Conservation (phyloP, 2,329 filamentous ascomycete genomes). For the Aureobasidium namibiae region DNA sequence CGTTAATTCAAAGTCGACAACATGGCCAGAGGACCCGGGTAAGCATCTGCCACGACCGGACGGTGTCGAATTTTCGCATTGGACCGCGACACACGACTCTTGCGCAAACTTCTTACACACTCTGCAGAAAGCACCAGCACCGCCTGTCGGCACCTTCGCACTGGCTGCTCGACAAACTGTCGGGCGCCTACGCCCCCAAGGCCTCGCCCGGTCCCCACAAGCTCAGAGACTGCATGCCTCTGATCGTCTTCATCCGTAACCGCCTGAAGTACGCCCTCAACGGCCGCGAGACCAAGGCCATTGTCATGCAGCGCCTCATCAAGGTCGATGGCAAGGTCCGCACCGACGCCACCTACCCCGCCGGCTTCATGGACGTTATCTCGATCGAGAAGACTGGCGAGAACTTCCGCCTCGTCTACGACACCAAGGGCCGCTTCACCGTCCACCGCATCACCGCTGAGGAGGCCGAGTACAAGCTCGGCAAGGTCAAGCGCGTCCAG, state of each 20-base stretch:
- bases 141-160: slow-evolving; percentile 97
- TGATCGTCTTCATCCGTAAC: slow-evolving; percentile 95
- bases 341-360: slow-evolving; percentile 94
- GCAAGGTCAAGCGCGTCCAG: slow-evolving; percentile 99
- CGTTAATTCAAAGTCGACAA: slow-evolving; percentile 31
- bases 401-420: slow-evolving; percentile 99
- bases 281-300: slow-evolving; percentile 92
- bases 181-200: slow-evolving; percentile 64
- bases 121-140: slow-evolving; percentile 82
- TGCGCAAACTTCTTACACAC: slow-evolving; percentile 53
- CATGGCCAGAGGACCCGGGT: slow-evolving; percentile 55
- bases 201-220: slow-evolving; percentile 90
- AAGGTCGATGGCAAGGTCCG: slow-evolving; percentile 99
- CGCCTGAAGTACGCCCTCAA: slow-evolving; percentile 93
- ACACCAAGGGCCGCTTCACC: slow-evolving; percentile 99
- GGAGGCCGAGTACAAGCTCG: slow-evolving; percentile 99
- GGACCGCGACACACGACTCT: background rate
- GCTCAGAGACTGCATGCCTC: slow-evolving; percentile 95
- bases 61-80: slow-evolving; percentile 5
- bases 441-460: slow-evolving; percentile 98
- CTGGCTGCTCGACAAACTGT: slow-evolving; percentile 99
- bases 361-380: slow-evolving; percentile 99
- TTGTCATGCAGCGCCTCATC: slow-evolving; percentile 99
- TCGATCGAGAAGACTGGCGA: slow-evolving; percentile 99
- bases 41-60: slow-evolving; percentile 15